A percentile compares a stretch with the other conserved stretches of the same genome.
These are phyloP conservation scores for Talaromyces sp. DNA, from an alignment of 2,329 filamentous ascomycete species.

Conservation along the genomic window DNA sequence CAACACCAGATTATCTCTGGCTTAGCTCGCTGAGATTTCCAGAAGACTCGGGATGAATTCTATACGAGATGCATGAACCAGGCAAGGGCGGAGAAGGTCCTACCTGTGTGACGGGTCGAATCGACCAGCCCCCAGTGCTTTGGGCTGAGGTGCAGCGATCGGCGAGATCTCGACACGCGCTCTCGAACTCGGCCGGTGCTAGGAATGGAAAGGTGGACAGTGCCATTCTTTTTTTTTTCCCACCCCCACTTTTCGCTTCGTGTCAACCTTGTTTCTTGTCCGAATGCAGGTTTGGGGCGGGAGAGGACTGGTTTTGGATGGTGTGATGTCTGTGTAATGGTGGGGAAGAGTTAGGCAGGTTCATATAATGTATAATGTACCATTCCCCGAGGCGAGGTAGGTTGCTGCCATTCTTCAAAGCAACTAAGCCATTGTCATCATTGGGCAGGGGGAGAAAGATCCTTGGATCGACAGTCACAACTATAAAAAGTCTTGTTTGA, in stretches of 20 bases:
- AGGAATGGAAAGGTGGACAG: constrained; percentile 61
- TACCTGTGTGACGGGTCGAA: constrained; percentile 36
- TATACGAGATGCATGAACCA: constrained; percentile 2
- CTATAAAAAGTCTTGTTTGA: too few species aligned
- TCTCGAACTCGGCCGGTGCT: constrained; percentile 63
- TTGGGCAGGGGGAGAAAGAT: too few species aligned
- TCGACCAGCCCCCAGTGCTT: constrained; percentile 56
- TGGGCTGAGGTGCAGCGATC: constrained; percentile 43
- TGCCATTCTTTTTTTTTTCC: background rate
- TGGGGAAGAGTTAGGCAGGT: background rate
- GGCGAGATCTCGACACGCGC: constrained; percentile 63
- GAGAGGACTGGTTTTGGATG: too few species aligned
- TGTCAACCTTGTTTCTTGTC: constrained; percentile 6
- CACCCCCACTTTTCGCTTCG: constrained; percentile 5
- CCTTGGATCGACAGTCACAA: too few species aligned
- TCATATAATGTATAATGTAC: too few species aligned
- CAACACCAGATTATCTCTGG: constrained; percentile 1
- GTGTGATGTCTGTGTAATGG: background rate
- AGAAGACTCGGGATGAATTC: background rate
- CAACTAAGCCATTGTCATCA: too few species aligned
- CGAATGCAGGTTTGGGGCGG: constrained; percentile 9
- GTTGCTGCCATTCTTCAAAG: too few species aligned
- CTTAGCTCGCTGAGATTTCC: background rate
- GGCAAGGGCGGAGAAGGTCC: constrained; percentile 10
- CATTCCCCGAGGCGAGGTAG: too few species aligned